Evolutionary conservation across 2,329 filamentous ascomycete genomes (phyloP), one percentile per base, ranked within the genome.

Genomic region (Arthrinium phaeospermum): DNA sequence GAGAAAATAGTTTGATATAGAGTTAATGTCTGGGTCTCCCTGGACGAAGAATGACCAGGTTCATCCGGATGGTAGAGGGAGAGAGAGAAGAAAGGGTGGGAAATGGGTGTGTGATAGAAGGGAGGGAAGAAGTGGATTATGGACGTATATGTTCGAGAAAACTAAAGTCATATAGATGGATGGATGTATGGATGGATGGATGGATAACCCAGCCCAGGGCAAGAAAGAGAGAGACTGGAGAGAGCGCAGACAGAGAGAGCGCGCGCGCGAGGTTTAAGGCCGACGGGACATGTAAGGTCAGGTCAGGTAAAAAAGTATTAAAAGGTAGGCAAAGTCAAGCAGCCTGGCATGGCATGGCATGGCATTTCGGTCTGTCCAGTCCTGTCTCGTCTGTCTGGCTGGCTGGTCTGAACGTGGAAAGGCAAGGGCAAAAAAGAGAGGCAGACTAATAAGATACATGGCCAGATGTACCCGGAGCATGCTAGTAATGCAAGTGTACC

Each of bases 211-310:
- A 64, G 57, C 57, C 57, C 57, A 34, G 57, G 70, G 72, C 73
- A 64, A 74, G 73, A 70, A 74, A 72, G 71, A 74, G 73, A 72
- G 71, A 74, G 76, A 73, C 75, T 71, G 71, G 71, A 74, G 51
- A 57, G 30, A 57, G 74, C 71, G 68, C 74, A 74, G 76, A 72
- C 70, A 73, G 71, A 73, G 71, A 73, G 67, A 0, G 46, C 46
- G 46, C 46, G 46, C 46, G 22, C 46, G 46, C 46, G 46, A 71
- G 57, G 57, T 47, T 34, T 51, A 44, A 51, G 51, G 47, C 57
- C 57, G 57, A 64, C 34, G 57, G 27, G n/a, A 24, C n/a, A 68
- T 24, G 53, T 27, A 70, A 71, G 70, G 46, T 71, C 74, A 73
- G 71, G 72, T 71, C 74, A 72, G 70, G 72, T 70, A 72, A 71